Percentiles rank a stretch among this genome's conserved stretches.
Evolutionary conservation across 1,284 basidiomycete species (phyloP).

Genomic region (Papiliotrema fonsecae): DNA sequence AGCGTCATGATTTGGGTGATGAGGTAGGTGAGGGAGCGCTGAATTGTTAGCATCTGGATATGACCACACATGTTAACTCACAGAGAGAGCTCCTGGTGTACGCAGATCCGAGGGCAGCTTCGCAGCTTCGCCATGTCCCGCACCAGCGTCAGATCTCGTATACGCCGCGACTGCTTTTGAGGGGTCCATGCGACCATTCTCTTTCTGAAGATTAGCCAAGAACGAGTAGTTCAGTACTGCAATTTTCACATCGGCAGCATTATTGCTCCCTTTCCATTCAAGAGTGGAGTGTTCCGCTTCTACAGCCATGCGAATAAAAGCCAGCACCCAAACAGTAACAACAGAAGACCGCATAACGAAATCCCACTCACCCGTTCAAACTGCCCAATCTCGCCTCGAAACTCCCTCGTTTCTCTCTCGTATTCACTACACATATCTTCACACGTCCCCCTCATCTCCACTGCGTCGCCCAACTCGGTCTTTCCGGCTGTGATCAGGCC

Average conservation of each 20-base stretch:
- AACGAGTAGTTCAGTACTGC: too few relatives aligned
- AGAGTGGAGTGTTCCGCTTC: too few relatives aligned
- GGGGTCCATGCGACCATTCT: conserved; percentile 64
- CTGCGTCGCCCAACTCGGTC: conserved; percentile 77
- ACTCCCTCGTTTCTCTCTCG: conserved; percentile 84
- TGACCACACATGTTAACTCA: conserved; percentile 37
- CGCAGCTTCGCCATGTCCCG: conserved; percentile 35
- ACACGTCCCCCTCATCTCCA: conserved; percentile 85
- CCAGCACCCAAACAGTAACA: too few relatives aligned
- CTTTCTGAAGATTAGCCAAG: too few relatives aligned
- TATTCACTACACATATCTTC: conserved; percentile 90
- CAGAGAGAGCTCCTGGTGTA: conserved; percentile 77
- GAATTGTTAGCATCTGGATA: background rate
- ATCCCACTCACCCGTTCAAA: conserved; percentile 69
- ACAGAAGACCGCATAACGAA: background rate
- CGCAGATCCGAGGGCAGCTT: conserved; percentile 90
- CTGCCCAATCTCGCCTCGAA: conserved; percentile 80
- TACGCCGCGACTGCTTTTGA: conserved; percentile 88
- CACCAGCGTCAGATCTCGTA: conserved; percentile 78
- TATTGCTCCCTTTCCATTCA: too few relatives aligned
- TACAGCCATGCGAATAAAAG: too few relatives aligned
- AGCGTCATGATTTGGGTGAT: conserved; percentile 72
- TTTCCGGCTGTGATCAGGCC: conserved; percentile 84
- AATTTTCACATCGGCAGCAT: too few relatives aligned
- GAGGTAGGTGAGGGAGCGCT: conserved; percentile 88